Conservation (phyloP, 495 filamentous ascomycete genomes). For the Aspergillus wentii region DNA sequence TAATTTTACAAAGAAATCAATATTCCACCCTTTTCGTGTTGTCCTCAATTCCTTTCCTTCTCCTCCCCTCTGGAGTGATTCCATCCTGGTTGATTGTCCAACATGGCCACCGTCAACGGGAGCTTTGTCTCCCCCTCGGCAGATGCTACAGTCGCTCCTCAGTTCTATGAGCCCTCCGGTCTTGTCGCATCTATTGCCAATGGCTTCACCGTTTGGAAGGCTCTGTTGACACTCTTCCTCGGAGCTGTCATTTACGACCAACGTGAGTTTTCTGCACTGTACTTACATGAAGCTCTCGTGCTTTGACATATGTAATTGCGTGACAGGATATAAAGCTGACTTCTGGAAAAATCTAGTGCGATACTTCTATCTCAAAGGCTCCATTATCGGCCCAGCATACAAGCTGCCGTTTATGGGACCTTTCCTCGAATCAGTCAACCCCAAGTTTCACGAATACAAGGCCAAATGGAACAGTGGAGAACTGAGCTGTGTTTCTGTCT, state of each 20-base stretch:
- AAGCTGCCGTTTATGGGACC: conserved; percentile 96
- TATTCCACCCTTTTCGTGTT: no score
- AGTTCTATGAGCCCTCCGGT: conserved; percentile 37
- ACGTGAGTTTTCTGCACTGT: conserved; percentile 56
- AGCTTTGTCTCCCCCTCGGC: conserved; percentile 75
- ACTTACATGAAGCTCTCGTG: no score
- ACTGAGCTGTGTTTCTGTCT: conserved; percentile 95
- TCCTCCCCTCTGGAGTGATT: conserved; percentile 12
- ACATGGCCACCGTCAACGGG: conserved; percentile 61
- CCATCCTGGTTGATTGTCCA: conserved; percentile 8
- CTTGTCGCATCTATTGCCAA: conserved; percentile 41
- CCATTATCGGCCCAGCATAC: conserved; percentile 73
- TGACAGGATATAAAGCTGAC: no score
- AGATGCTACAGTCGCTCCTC: conserved; percentile 53
- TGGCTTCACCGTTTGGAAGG: conserved; percentile 58
- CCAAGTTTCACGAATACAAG: conserved; percentile 85
- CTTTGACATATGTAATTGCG: no score
- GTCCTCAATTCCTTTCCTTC: conserved; percentile 10
- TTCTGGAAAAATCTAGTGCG: conserved; percentile 68
- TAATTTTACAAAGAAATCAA: no score
- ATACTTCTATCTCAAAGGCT: conserved; percentile 82
- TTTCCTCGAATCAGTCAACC: conserved; percentile 87
- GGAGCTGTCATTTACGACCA: conserved; percentile 81
- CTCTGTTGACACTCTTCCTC: conserved; percentile 60
- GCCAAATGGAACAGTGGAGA: conserved; percentile 88